Base-by-base conservation (phyloP, 768 basidiomycete species). In the Asterophora parasitica region DNA sequence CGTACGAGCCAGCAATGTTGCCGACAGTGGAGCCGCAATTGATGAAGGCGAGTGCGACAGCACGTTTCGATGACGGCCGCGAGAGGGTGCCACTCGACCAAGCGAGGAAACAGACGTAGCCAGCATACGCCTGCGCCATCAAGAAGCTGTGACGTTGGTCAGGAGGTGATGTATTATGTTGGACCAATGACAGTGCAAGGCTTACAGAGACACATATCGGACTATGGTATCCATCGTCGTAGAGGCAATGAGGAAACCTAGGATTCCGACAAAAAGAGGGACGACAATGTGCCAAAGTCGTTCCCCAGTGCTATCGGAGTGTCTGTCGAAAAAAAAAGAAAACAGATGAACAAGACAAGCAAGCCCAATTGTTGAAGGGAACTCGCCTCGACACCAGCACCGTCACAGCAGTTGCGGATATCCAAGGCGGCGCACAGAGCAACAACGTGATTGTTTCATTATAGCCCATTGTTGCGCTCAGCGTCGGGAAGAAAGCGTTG, bases 1-100 rank as follows among this genome's bases (percentile, higher is more conserved):
- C 79, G 68, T 68, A 90, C 71, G 88, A 84, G 53, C 91, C 90
- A 13, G 83, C 74, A 47, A 94, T 73, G 65, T 93, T 94, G 4
- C 92, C 92, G 20, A 92, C 72, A 59, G 89, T 84, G 26, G 84
- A 82, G 64, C 87, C 86, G 20, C 84, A 81, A 63, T 92, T 89
- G 60, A 90, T 78, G 57, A 86, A 69, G 9, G 88, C 90, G 50
- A 93, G 72, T 6, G 88, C 83, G 15, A 91, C 84, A 10, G 90
- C 87, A 8, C 90, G 82, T 65, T 92, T 92, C 33, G 88, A 81
- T 5, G 88, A 75, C 19, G 92, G 85, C 15, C 78, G 79, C 20
- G 89, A 80, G 66, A 95, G 67, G 13, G 68, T 70, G 52, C 73
- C 73, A 60, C 69, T 71, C 46, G 72, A 67, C 75, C 76, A 78